These are phyloP conservation scores for Papilionanthe hybrid DNA, from an alignment of 116 monocot species.

Conservation along the genomic window DNA sequence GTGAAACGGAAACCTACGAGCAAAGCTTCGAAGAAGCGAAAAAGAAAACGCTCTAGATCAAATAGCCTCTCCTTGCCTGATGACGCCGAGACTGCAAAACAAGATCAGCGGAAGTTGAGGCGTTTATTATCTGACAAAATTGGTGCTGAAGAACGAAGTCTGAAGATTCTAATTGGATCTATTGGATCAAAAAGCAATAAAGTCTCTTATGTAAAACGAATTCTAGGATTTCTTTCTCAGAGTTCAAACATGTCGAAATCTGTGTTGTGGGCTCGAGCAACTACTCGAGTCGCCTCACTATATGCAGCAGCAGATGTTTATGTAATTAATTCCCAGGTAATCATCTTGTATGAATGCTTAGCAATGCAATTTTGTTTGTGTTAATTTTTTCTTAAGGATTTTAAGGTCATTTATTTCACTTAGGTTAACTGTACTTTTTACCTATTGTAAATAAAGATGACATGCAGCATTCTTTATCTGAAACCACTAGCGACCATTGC, in stretches of 20 bases:
- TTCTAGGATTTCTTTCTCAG: conserved; percentile 62
- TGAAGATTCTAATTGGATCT: conserved; percentile 88
- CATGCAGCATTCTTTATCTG: not conserved
- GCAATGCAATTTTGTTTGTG: not conserved
- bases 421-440: not conserved
- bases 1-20: conserved; percentile 8
- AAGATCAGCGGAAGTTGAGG: conserved; percentile 26
- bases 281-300: conserved; percentile 72
- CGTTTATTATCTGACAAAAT: conserved; percentile 35
- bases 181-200: conserved; percentile 99
- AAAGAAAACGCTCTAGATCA: conserved; percentile 25
- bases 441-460: not conserved
- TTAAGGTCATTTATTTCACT: not conserved
- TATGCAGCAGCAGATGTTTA: conserved; percentile 96
- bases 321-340: conserved; percentile 92
- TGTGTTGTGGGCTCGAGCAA: conserved; percentile 86
- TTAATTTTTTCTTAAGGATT: not conserved
- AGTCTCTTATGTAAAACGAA: conserved; percentile 60
- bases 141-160: conserved; percentile 18
- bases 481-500: too few relatives aligned
- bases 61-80: conserved; percentile 4
- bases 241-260: conserved; percentile 59
- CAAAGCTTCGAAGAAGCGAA: conserved; percentile 32
- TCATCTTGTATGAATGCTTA: not conserved
- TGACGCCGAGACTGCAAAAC: conserved; percentile 8